These are phyloP conservation scores for Parascedosporium putredinis DNA, from an alignment of 2,329 filamentous ascomycete genomes.

Conservation along the genomic window DNA sequence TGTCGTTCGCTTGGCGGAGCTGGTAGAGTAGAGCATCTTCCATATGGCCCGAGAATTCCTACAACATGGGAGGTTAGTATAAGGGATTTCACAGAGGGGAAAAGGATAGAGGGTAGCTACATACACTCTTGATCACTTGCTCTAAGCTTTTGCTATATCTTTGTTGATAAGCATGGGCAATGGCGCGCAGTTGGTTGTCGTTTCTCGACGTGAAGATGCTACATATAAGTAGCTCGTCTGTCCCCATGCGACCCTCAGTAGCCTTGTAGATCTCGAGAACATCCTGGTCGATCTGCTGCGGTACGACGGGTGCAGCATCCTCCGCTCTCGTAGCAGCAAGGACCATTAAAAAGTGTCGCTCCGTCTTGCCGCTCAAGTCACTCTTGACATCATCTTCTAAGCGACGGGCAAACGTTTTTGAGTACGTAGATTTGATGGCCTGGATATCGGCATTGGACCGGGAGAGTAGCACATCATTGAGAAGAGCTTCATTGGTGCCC, in stretches of 20 bases:
- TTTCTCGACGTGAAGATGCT: constrained; percentile 66
- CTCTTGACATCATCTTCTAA: constrained; percentile 64
- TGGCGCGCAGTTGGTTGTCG: constrained; percentile 74
- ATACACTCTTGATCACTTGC: constrained; percentile 59
- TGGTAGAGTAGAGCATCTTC: constrained; percentile 71
- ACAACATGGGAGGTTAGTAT: constrained; percentile 2
- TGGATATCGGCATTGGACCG: constrained; percentile 79
- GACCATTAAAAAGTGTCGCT: constrained; percentile 75
- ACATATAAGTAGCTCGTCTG: constrained; percentile 69
- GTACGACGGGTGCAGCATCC: constrained; percentile 64
- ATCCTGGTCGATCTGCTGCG: constrained; percentile 63
- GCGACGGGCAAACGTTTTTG: constrained; percentile 51
- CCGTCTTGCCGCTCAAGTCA: constrained; percentile 79
- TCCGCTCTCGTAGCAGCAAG: constrained; percentile 65
- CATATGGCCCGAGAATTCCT: constrained; percentile 90
- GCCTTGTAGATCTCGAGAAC: constrained; percentile 67
- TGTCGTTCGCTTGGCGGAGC: constrained; percentile 66
- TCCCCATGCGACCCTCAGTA: constrained; percentile 61
- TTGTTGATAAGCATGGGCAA: constrained; percentile 62
- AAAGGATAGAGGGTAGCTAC: constrained; percentile 12
- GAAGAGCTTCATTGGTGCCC: constrained; percentile 75
- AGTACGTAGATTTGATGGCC: constrained; percentile 75
- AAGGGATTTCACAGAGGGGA: not conserved
- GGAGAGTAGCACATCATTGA: constrained; percentile 78
- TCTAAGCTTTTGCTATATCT: constrained; percentile 63